These are phyloP conservation scores for Trypanosoma rangeli DNA, from an alignment of 208 protist species.

Conservation along the genomic window DNA sequence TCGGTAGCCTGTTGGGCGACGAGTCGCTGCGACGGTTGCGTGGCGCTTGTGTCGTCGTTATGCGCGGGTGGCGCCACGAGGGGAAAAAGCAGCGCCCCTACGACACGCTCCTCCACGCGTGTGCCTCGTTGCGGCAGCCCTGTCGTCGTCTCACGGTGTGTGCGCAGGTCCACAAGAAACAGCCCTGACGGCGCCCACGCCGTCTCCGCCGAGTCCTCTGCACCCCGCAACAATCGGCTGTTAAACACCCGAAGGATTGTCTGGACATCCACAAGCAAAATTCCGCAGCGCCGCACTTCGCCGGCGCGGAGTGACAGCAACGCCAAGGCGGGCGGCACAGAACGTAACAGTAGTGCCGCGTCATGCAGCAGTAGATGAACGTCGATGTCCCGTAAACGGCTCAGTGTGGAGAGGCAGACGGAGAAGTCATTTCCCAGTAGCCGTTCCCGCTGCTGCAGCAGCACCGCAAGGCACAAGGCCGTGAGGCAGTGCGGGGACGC, in stretches of 20 bases:
- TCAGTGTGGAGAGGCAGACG: slow-evolving; percentile 45
- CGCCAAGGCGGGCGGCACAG: slow-evolving; percentile 29
- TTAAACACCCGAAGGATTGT: slow-evolving; percentile 26
- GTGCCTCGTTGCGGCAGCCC: neutral
- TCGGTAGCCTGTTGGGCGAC: slow-evolving; percentile 46
- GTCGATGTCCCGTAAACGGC: slow-evolving; percentile 30
- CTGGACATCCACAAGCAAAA: slow-evolving; percentile 13
- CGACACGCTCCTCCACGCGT: slow-evolving; percentile 29
- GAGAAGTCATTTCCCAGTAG: slow-evolving; percentile 53
- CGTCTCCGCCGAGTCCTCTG: neutral
- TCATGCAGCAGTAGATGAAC: slow-evolving; percentile 37
- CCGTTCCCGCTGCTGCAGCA: slow-evolving; percentile 43
- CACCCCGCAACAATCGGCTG: neutral
- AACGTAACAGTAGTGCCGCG: slow-evolving; percentile 38
- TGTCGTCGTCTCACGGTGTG: neutral
- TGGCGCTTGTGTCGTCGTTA: neutral
- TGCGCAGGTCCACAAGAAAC: slow-evolving; percentile 60
- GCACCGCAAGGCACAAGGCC: slow-evolving; percentile 34
- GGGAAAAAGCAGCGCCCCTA: slow-evolving; percentile 55
- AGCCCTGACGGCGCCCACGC: slow-evolving; percentile 35
- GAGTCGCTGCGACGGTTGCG: slow-evolving; percentile 27
- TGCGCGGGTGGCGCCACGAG: slow-evolving; percentile 7
- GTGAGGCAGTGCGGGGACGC: slow-evolving; percentile 33
- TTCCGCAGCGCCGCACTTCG: neutral
- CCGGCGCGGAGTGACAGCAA: neutral